phyloP scores from a whole-genome alignment of 352 stramenopile species.

The Phytophthora macrochlamydospora region DNA sequence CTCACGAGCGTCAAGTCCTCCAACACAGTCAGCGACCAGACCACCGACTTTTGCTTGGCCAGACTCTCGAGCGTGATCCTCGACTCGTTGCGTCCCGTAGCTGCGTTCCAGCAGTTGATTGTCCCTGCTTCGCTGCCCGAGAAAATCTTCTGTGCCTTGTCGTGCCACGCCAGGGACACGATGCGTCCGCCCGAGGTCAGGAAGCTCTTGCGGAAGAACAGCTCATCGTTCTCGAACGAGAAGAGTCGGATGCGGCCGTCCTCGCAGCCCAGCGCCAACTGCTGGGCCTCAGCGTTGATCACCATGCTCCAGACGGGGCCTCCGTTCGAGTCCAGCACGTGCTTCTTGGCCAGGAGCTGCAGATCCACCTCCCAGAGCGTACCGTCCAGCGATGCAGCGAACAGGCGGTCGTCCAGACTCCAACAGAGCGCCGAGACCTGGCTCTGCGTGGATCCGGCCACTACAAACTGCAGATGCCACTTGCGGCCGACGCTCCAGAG shows the following conservation, averaged over 20 bases:
- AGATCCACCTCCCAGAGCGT: constrained; percentile 88
- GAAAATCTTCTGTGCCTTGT: constrained; percentile 78
- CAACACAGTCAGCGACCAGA: constrained; percentile 93
- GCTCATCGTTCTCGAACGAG: constrained; percentile 65
- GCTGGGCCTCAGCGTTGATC: constrained; percentile 55
- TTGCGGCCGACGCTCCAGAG: constrained; percentile 70
- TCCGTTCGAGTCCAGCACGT: constrained; percentile 87
- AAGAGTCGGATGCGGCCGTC: constrained; percentile 92
- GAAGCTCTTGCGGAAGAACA: constrained; percentile 89
- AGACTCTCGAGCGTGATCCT: constrained; percentile 85
- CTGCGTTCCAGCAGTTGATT: constrained; percentile 89
- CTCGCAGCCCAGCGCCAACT: constrained; percentile 89
- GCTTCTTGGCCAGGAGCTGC: constrained; percentile 63
- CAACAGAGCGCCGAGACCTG: constrained; percentile 81
- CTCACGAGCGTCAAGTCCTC: constrained; percentile 92
- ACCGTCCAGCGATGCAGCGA: constrained; percentile 72
- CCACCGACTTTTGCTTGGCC: constrained; percentile 76
- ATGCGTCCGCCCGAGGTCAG: constrained; percentile 75
- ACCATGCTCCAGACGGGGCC: constrained; percentile 90
- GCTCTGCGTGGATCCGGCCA: constrained; percentile 61
- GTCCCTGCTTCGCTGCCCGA: constrained; percentile 84
- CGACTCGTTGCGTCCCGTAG: constrained; percentile 77
- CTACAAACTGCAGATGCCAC: constrained; percentile 76
- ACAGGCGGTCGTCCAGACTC: constrained; percentile 52
- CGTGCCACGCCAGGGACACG: constrained; percentile 86